A percentile compares a stretch with the other conserved stretches of the same genome.
Conservation (phyloP, 306 rosid genomes). For the Fragaria nilgerrensis region DNA sequence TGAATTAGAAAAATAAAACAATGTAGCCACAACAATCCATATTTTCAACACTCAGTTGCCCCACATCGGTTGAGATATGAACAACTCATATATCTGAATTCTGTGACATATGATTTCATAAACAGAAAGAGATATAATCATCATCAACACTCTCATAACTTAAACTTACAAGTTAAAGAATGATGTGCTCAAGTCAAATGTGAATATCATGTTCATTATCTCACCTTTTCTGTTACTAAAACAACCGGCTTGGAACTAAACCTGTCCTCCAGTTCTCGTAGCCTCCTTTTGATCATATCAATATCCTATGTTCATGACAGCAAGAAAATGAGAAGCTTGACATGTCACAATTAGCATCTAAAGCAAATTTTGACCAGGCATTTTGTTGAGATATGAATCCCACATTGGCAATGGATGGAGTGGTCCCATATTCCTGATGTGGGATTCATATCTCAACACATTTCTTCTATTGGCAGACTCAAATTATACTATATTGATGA, state of each 20-base stretch:
- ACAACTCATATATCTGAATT: neutral
- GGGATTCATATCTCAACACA: no score
- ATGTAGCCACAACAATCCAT: neutral
- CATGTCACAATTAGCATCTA: constrained; percentile 6
- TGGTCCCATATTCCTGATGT: no score
- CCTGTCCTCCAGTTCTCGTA: constrained; percentile 51
- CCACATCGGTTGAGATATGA: neutral
- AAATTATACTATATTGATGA: neutral
- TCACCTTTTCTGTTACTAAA: constrained; percentile 82
- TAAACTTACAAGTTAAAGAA: neutral
- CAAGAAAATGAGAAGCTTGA: neutral
- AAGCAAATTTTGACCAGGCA: constrained; percentile 1
- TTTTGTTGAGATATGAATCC: no score
- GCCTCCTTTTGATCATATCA: constrained; percentile 48
- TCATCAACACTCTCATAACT: neutral
- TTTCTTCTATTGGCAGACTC: neutral
- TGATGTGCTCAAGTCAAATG: neutral
- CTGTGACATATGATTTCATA: neutral
- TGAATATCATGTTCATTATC: constrained; percentile 5
- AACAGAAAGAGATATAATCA: neutral
- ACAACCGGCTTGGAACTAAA: constrained; percentile 60
- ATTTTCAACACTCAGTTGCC: neutral
- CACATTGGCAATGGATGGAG: no score
- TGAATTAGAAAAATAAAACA: constrained; percentile 1
- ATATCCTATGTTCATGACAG: constrained; percentile 49